Evolutionary conservation across 2,329 filamentous ascomycete species (phyloP), one percentile per base, ranked within the genome.

Genomic region (Pseudopithomyces chartarum): DNA sequence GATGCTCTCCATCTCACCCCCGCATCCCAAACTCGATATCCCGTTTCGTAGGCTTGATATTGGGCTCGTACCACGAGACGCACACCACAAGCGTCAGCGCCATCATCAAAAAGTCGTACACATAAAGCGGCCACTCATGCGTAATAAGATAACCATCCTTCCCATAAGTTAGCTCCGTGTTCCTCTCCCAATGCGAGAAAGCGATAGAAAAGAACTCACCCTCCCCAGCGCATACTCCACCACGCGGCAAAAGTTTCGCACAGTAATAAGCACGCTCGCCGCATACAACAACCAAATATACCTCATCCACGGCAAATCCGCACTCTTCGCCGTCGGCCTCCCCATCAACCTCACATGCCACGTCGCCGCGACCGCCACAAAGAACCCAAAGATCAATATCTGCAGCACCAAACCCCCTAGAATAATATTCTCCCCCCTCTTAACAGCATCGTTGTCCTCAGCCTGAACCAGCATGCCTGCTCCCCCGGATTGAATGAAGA

Each of bases 371-470:
- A 78, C 78, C 17, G 78, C 52, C 29, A 82, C 67, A 62, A 87
- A 87, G n/a, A 86, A 67, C n/a, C 76, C 78, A 58, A 87, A 86
- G 52, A 82, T 77, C 38, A 83, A 36, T 22, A 87, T 75, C 64
- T 88, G 85, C 19, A 86, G 66, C 33, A 81, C 64, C 4, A 88
- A 71, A 2, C 85, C 85, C 0, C 58, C 79, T 8, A 86, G 68
- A 17, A 87, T 79, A 45, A 87, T 73, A 12, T 79, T 76, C 60
- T 82, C 62, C 10, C 79, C 82, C 20, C 74, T 68, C 15, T 75
- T 44, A 1, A 64, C 1, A 53, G 54, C 15, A 57, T 59, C 17
- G 23, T 53, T 12, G n/a, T 63, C 58, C 4, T 65, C 67, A 0
- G 67, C 64, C 20, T 63, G 44, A 7, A 52, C 55, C 6, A 80